Base-by-base conservation (phyloP, 208 protist species). In the Trypanosoma platydactyli region DNA sequence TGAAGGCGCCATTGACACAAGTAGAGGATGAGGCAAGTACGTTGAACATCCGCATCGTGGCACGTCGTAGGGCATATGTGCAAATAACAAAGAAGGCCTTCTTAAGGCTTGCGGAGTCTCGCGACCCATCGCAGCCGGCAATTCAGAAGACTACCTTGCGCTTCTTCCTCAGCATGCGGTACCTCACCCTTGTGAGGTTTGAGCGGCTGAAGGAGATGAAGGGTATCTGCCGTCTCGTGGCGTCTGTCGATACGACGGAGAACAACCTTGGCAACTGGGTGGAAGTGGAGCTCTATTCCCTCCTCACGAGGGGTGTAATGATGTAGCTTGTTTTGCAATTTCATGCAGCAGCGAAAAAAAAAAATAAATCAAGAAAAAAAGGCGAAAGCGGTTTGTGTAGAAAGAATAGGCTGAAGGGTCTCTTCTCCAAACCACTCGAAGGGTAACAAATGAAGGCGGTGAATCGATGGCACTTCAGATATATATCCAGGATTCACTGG, bases 101-200 rank as follows among this genome's bases (percentile, higher is more conserved):
- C 64, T 29, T 66, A 12, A 40, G 57, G 3, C 60, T 75, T 13
- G 69, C 70, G 1, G 58, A 64, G 56, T 58, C 54, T 45, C 61
- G 64, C n/a, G 59, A 70, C 33, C 44, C 70, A 24, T 42, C 76
- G 35, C 63, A 76, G 52, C 69, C 76, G 24, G 59, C 73, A 18
- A 67, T 81, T 40, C 53, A 60, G 7, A 81, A 81, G 58, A 50
- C 49, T 24, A 69, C 61, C 20, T 65, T 45, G 30, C 66, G 66
- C 18, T 81, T 81, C 51, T 52, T 81, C 16, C 54, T 70, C 42
- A 53, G 68, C 22, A 60, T 71, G 33, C 9, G 65, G 3, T 71
- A 81, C 29, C 56, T 81, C 33, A 69, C 71, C 12, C 46, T 81
- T 41, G 67, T 78, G 40, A 64, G 61, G 3, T 81, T 78, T 61